phyloP scores from a whole-genome alignment of 1,284 basidiomycete genomes.

The Puccinia horiana region DNA sequence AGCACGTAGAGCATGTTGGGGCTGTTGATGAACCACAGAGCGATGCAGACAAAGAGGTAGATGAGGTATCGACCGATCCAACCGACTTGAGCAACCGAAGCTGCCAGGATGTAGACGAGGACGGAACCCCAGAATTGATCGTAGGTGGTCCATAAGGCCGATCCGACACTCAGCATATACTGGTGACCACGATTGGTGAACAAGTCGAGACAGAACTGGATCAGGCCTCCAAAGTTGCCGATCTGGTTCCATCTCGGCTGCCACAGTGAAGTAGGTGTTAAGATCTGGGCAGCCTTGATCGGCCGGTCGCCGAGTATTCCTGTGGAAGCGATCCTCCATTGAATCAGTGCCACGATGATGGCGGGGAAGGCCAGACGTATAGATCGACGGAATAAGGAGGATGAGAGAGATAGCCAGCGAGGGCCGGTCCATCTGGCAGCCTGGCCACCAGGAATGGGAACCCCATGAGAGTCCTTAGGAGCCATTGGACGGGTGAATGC shows the following conservation, averaged over 20 bases:
- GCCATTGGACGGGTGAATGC: slow-evolving; percentile 57
- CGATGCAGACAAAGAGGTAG: slow-evolving; percentile 55
- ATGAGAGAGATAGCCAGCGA: slow-evolving; percentile 57
- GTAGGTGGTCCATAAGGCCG: slow-evolving; percentile 60
- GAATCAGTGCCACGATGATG: slow-evolving; percentile 58
- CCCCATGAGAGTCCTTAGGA: slow-evolving; percentile 57
- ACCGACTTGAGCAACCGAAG: slow-evolving; percentile 58
- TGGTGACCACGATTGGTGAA: slow-evolving; percentile 59
- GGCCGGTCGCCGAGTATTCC: slow-evolving; percentile 55
- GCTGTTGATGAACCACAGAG: slow-evolving; percentile 57
- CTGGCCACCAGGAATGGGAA: slow-evolving; percentile 55
- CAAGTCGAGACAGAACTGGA: slow-evolving; percentile 58
- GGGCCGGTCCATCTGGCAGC: slow-evolving; percentile 51
- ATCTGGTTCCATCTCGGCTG: slow-evolving; percentile 59
- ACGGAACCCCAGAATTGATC: slow-evolving; percentile 61
- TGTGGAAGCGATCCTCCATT: slow-evolving; percentile 57
- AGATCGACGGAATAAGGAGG: slow-evolving; percentile 59
- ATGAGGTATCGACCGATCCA: slow-evolving; percentile 58
- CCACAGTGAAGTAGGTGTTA: slow-evolving; percentile 58
- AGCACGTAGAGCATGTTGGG: slow-evolving; percentile 58
- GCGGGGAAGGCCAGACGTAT: slow-evolving; percentile 60
- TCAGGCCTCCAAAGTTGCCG: slow-evolving; percentile 58
- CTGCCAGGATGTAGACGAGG: slow-evolving; percentile 59
- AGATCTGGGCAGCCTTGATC: slow-evolving; percentile 55
- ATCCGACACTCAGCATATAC: slow-evolving; percentile 59